Evolutionary conservation across 1,284 basidiomycete genomes (phyloP), one percentile per base, ranked within the genome.

Genomic region (Malassezia japonica): DNA sequence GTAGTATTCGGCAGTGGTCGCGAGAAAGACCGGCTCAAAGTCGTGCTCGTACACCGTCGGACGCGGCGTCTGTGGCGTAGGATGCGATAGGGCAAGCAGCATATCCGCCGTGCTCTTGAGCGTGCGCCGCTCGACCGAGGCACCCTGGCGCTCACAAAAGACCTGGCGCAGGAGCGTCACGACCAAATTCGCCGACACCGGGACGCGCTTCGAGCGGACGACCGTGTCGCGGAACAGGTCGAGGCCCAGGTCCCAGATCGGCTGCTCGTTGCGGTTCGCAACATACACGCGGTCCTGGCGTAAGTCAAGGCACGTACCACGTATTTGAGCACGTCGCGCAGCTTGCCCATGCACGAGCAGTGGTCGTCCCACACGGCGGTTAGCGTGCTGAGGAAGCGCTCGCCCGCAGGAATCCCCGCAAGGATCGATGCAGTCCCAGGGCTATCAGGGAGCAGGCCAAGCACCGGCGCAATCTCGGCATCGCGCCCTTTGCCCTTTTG

Each of bases 321-420:
- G 73, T 99, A 99, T 69, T 87, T 88, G 61, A 98, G 78, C 29
- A 99, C 82, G 70, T 91, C 89, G 32, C 84, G 82, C 51, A 99
- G 75, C 72, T 91, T 89, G 36, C 80, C 79, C 86, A 96, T 88
- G 73, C 85, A 89, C 12, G 83, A 82, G 6, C 79, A 83, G 74
- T 98, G 92, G 71, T 96, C 90, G 55, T 92, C 86, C 92, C 94
- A 98, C 1, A 92, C 85, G 38, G 80, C 80, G 65, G 82, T 81
- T 55, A 95, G 65, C 12, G 87, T 84, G 68, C 85, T 89, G 65
- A 96, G 76, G 53, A 96, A 79, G 39, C 83, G 76, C 70, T 95
- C 91, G 1, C 84, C 85, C 67, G 90, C 87, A 62, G 77, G 68
- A 37, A 67, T 64, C 35, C 62, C 59, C 8, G 71, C 65, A 1